Evolutionary conservation across 192 early-diverging fungal genomes (phyloP).

Genomic region (Backusella westeae): DNA sequence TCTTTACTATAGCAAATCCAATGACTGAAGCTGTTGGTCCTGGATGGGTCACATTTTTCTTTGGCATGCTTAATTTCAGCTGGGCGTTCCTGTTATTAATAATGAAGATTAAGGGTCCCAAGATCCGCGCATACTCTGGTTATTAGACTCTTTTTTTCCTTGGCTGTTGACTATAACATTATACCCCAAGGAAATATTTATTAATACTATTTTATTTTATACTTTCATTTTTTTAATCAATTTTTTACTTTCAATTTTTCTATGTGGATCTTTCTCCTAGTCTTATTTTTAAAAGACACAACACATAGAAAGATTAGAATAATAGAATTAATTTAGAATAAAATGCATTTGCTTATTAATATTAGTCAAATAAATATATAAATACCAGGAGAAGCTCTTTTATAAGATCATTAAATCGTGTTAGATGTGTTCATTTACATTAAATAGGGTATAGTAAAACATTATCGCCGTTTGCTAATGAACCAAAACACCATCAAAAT

Average conservation of each 20-base stretch:
- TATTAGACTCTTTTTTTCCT: conserved; percentile 11
- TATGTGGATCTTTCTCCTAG: not conserved
- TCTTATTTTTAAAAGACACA: not conserved
- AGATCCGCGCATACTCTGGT: conserved; percentile 35
- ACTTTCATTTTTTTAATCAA: not conserved
- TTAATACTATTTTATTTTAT: not conserved
- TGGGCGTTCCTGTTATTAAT: conserved; percentile 41
- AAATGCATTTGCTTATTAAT: not conserved
- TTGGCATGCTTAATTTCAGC: conserved; percentile 40
- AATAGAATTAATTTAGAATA: not conserved
- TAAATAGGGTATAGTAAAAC: too few relatives aligned
- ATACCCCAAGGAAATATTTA: not conserved
- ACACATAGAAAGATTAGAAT: not conserved
- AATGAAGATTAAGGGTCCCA: conserved; percentile 41
- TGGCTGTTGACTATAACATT: not conserved
- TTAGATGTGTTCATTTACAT: too few relatives aligned
- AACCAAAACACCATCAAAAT: too few relatives aligned
- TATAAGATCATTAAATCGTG: too few relatives aligned
- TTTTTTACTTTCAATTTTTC: not conserved
- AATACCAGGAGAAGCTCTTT: not conserved
- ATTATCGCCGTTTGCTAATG: too few relatives aligned
- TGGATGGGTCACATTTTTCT: conserved; percentile 41
- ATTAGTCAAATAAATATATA: not conserved
- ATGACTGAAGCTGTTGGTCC: conserved; percentile 45
- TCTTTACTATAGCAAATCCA: conserved; percentile 38